phyloP scores from a whole-genome alignment of 1,284 basidiomycete species.

The Sanguinoderma infundibulare region DNA sequence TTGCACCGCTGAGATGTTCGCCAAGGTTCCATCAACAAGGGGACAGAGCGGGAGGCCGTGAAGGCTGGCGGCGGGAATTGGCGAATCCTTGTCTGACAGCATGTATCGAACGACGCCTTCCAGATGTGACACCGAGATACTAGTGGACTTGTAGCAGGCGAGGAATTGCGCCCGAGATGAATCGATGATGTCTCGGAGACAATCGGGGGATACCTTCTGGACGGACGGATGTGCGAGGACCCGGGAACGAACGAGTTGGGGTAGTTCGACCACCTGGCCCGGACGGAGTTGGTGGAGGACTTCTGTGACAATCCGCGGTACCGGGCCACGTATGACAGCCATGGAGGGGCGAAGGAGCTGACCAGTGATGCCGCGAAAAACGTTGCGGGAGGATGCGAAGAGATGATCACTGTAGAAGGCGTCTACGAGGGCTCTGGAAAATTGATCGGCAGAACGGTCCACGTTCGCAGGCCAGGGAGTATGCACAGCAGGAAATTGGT shows the following conservation, averaged over 20 bases:
- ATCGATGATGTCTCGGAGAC: background rate
- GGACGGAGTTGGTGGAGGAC: constrained; percentile 3
- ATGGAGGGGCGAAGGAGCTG: constrained; percentile 17
- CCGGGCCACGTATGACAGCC: constrained; percentile 8
- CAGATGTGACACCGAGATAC: background rate
- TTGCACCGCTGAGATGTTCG: constrained; percentile 4
- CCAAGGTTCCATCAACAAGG: constrained; percentile 36
- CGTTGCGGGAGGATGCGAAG: background rate
- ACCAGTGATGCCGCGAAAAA: constrained; percentile 23
- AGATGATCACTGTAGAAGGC: constrained; percentile 33
- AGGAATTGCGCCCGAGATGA: background rate
- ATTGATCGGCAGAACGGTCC: constrained; percentile 14
- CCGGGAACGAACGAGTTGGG: background rate
- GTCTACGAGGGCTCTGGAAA: constrained; percentile 24
- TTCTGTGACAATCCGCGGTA: constrained; percentile 2
- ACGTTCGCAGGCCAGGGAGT: constrained; percentile 22
- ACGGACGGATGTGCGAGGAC: background rate
- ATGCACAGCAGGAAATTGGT: background rate
- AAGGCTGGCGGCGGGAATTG: constrained; percentile 4
- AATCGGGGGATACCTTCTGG: background rate
- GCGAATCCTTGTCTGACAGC: background rate
- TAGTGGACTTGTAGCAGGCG: background rate
- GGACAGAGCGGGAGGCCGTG: constrained; percentile 38
- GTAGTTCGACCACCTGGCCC: constrained; percentile 8
- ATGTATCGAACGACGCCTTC: background rate